Base-by-base conservation (phyloP, 495 filamentous ascomycete species). In the Neurospora tetrasperma region DNA sequence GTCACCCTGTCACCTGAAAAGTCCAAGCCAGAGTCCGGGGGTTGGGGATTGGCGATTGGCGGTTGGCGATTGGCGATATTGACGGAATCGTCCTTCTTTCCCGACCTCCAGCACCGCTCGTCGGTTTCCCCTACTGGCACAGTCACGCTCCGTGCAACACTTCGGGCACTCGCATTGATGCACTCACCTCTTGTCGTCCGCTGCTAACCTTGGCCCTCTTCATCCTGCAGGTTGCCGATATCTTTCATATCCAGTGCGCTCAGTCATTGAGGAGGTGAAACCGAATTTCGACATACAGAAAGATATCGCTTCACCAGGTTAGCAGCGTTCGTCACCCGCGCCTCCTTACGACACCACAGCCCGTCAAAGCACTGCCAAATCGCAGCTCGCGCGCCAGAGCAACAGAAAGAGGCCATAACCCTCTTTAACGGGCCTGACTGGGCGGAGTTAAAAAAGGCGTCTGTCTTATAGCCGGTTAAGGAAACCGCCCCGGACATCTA, bases 401-500 rank as follows among this genome's bases (percentile, higher is more conserved):
- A 54, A 23, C 48, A 62, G 35, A 35, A 62, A 16, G 54, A 62
- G 54, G 54, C 73, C 20, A 41, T 43, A 72, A 38, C 31, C 66
- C 71, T 20, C 39, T 14, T 68, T 9, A 71, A 69, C 42, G 62
- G 7, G 31, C 31, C 23, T 31, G 18, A 44, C 35, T 42, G 69
- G 38, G 71, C 42, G 46, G 46, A 18, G 42, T 48, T n/a, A 23
- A 44, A 74, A 74, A 78, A 72, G 78, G 76, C 72, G 73, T 74
- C 46, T 62, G 62, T 71, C 27, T 27, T 35, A 18, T 62, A 62
- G 54, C 27, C 73, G 74, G 72, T 74, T 72, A 70, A 73, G 71
- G 70, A 38, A 78, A 71, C 74, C 76, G 75, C 78, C 72, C 77
- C 77, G 75, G 74, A 70, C 44, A 69, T 79, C 82, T 83, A 83